A percentile compares a stretch with the other conserved stretches of the same genome.
Conservation (phyloP, 2,329 filamentous ascomycete species). For the Zasmidium cellare region DNA sequence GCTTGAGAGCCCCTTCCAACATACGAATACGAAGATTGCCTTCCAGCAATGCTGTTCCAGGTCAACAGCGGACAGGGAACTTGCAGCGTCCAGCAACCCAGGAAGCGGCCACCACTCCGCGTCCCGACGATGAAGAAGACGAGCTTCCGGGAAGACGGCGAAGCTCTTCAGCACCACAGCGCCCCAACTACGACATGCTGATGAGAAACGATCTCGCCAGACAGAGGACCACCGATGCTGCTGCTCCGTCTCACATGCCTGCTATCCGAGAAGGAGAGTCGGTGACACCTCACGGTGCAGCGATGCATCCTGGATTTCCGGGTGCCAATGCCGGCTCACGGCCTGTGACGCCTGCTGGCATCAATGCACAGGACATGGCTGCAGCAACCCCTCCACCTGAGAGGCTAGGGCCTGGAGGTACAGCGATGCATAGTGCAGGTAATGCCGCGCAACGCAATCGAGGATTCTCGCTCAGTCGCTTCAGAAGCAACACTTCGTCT, state of each 20-base stretch:
- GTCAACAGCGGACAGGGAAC: neutral
- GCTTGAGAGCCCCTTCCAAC: slow-evolving; percentile 32
- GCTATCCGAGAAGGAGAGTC: slow-evolving; percentile 30
- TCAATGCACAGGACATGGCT: slow-evolving; percentile 21
- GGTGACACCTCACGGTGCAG: slow-evolving; percentile 12
- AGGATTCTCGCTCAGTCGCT: slow-evolving; percentile 21
- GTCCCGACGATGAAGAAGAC: slow-evolving; percentile 11
- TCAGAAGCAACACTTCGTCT: slow-evolving; percentile 17
- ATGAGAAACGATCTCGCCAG: slow-evolving; percentile 22
- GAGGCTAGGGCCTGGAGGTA: slow-evolving; percentile 15
- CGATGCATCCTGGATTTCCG: slow-evolving; percentile 11
- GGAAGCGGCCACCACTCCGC: slow-evolving; percentile 9
- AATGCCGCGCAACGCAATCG: slow-evolving; percentile 28
- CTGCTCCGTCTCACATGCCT: slow-evolving; percentile 23
- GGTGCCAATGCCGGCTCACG: slow-evolving; percentile 15
- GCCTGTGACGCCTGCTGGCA: slow-evolving; percentile 21
- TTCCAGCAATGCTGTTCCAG: slow-evolving; percentile 8
- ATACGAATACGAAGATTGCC: slow-evolving; percentile 34
- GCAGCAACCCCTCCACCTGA: slow-evolving; percentile 18
- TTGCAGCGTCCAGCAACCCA: slow-evolving; percentile 19
- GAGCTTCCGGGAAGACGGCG: slow-evolving; percentile 29
- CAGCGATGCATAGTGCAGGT: slow-evolving; percentile 29
- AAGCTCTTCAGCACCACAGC: slow-evolving; percentile 34
- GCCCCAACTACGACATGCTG: slow-evolving; percentile 19
- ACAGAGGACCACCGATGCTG: slow-evolving; percentile 25